Percentiles rank a stretch among this genome's conserved stretches.
Conservation (phyloP, 192 early-diverging fungal genomes). For the Coemansia nantahalensis region DNA sequence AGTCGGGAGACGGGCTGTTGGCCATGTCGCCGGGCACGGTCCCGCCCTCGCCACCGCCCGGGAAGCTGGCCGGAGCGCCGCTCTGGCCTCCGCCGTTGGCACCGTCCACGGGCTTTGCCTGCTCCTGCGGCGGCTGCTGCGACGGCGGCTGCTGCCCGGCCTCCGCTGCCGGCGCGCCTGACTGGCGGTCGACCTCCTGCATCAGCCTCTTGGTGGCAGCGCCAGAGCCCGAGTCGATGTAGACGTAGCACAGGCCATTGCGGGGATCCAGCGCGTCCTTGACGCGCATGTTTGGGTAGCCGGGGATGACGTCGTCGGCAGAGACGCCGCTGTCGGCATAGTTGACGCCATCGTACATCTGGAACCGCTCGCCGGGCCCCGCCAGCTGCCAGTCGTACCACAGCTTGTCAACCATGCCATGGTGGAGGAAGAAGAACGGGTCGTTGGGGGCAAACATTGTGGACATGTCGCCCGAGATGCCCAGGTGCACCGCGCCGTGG, state of each 20-base stretch:
- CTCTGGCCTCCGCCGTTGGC: too few relatives aligned
- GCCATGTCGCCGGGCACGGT: too few relatives aligned
- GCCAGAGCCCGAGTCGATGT: conserved; percentile 43
- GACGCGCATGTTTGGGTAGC: conserved; percentile 38
- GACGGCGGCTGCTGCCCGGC: too few relatives aligned
- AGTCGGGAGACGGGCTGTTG: background rate
- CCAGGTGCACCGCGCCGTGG: conserved; percentile 54
- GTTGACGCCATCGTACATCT: conserved; percentile 48
- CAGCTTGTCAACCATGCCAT: conserved; percentile 62
- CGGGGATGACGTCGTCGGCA: conserved; percentile 39
- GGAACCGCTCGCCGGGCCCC: conserved; percentile 38
- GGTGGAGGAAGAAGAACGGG: conserved; percentile 65
- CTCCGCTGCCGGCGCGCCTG: background rate
- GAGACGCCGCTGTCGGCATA: conserved; percentile 26
- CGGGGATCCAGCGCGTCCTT: conserved; percentile 43
- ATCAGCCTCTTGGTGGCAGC: conserved; percentile 47
- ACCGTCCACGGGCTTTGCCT: too few relatives aligned
- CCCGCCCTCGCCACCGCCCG: too few relatives aligned
- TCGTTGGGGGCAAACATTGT: conserved; percentile 60
- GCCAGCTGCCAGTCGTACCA: conserved; percentile 60
- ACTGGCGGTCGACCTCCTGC: conserved; percentile 48
- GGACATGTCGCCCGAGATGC: conserved; percentile 54
- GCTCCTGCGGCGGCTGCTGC: too few relatives aligned
- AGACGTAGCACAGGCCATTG: conserved; percentile 41
- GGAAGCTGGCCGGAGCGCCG: too few relatives aligned